Percentiles rank a stretch among this genome's conserved stretches.
Conservation (phyloP, 2,329 filamentous ascomycete species). For the Hysterium pulicare region DNA sequence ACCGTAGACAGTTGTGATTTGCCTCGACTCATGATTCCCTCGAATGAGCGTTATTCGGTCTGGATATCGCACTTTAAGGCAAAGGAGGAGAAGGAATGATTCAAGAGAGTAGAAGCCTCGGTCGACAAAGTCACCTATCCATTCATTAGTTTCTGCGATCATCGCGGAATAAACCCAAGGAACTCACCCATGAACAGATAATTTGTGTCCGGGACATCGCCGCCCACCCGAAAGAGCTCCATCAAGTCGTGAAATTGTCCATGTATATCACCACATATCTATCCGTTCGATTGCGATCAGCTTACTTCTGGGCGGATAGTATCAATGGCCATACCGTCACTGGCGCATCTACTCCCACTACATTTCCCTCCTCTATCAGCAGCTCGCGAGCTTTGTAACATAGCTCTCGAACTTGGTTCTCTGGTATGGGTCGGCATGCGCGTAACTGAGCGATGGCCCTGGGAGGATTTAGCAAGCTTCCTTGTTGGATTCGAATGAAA, state of each 20-base stretch:
- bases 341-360: conserved; percentile 89
- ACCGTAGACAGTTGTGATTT: conserved; percentile 96
- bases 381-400: conserved; percentile 97
- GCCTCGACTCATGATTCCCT: conserved; percentile 92
- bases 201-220: conserved; percentile 91
- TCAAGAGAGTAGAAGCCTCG: conserved; percentile 97
- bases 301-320: too few species aligned
- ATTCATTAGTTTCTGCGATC: conserved; percentile 2
- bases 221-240: conserved; percentile 92
- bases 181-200: conserved; percentile 87
- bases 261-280: conserved; percentile 83
- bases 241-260: conserved; percentile 96
- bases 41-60: conserved; percentile 95
- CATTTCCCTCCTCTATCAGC: conserved; percentile 95
- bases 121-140: conserved; percentile 89
- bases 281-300: not conserved
- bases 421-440: conserved; percentile 92
- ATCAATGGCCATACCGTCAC: conserved; percentile 79
- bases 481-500: conserved; percentile 8
- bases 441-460: conserved; percentile 95
- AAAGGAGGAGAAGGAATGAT: conserved; percentile 91
- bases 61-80: conserved; percentile 94
- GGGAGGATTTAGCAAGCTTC: conserved; percentile 11
- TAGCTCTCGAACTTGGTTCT: conserved; percentile 90
- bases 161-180: not conserved